Percentiles rank a stretch among this genome's conserved stretches.
Evolutionary conservation across 805 yeast species (phyloP).

Genomic region (Zygoascus tannicola): DNA sequence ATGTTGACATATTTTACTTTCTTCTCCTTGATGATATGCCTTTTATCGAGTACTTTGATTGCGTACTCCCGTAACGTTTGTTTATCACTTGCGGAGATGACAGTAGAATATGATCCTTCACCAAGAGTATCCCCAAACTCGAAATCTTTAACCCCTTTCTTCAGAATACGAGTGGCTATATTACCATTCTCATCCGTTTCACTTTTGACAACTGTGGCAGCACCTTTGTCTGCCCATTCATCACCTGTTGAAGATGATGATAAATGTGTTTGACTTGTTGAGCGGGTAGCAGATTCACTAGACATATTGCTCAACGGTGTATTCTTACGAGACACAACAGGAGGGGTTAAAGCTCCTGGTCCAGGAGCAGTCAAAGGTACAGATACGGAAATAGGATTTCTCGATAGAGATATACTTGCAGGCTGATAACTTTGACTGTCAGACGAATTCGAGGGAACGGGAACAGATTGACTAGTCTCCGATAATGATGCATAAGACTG

Average conservation of each 20-base stretch:
- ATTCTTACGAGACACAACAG: background rate
- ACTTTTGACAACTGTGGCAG: constrained; percentile 44
- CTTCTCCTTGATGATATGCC: constrained; percentile 88
- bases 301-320: background rate
- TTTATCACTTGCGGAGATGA: constrained; percentile 73
- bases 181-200: constrained; percentile 40
- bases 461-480: no score
- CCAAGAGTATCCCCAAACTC: constrained; percentile 84
- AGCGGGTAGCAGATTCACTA: background rate
- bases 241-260: constrained; percentile 16
- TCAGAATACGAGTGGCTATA: constrained; percentile 41
- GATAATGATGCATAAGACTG: background rate
- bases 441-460: no score
- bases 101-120: constrained; percentile 94
- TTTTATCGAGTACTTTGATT: constrained; percentile 80
- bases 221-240: constrained; percentile 51
- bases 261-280: background rate
- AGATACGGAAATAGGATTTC: background rate
- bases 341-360: background rate
- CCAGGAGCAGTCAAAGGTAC: background rate
- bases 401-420: background rate
- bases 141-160: constrained; percentile 66
- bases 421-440: no score
- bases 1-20: constrained; percentile 94
- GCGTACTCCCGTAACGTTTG: constrained; percentile 74